Evolutionary conservation across 257 asterid species (phyloP), one percentile per base, ranked within the genome.

Genomic region (Scutellaria barbata): DNA sequence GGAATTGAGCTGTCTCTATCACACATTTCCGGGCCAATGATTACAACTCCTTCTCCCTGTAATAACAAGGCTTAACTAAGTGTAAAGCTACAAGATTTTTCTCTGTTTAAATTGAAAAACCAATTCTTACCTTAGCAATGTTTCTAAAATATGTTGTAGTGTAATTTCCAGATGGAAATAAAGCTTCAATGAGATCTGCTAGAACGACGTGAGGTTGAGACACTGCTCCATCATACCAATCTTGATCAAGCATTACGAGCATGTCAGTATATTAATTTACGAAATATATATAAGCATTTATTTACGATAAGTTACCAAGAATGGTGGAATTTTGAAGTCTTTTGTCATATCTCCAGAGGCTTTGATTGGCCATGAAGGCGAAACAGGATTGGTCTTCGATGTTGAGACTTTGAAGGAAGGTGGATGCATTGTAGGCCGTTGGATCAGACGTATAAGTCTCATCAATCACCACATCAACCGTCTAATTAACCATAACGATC

Each of bases 271-370:
- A 30, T 30, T 30, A 30, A 30, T 30, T 4, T 30, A 30, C 35
- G 35, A 30, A 30, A 30, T 30, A 30, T 30, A 30, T 5, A 30
- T 2, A 30, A 30, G 35, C 35, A 30, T 30, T 2, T 2, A 30
- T 30, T 2, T 4, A 30, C 3, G 35, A 30, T 2, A 30, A 30
- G 35, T 30, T 72, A 94, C 99, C 99, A 17, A 88, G 92, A 76
- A 71, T 12, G 2, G 68, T 66, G 35, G 85, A 85, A 30, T 81
- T 91, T 61, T 72, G 90, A 56, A 87, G 73, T 53, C 93, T 80
- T 83, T 94, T 94, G 55, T 91, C 99, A 13, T 80, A 87, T 84
- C 99, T 86, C 99, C 96, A 94, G 41, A 94, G 52, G 85, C 96
- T 91, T 77, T 89, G 95, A 61, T 85, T 89, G 41, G 89, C 63